These are phyloP conservation scores for Solanum dulcamara DNA, from an alignment of 257 asterid genomes.

Conservation along the genomic window DNA sequence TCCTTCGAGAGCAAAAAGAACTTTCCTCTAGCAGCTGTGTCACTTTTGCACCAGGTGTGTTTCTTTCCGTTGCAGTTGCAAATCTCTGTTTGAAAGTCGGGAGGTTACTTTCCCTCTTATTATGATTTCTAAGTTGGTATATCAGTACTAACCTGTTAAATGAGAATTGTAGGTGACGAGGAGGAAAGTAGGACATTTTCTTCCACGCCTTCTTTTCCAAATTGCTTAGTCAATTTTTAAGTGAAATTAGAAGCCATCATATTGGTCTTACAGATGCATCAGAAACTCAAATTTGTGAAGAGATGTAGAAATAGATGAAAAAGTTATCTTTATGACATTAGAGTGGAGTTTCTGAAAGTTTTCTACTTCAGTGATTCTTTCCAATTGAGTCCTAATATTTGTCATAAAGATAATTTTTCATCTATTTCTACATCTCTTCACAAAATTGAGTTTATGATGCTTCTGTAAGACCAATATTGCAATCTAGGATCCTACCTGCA, in stretches of 20 bases:
- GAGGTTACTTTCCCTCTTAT: background rate
- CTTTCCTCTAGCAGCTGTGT: conserved; percentile 54
- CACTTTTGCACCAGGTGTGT: conserved; percentile 80
- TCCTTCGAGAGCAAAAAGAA: conserved; percentile 73
- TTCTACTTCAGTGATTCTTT: background rate
- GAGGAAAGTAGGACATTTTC: background rate
- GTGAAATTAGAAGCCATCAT: background rate
- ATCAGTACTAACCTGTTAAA: background rate
- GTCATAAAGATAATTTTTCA: background rate
- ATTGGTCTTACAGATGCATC: background rate
- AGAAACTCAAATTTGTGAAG: background rate
- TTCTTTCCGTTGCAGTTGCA: background rate
- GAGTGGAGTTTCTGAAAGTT: background rate
- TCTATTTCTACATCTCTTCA: background rate
- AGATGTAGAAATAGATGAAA: background rate
- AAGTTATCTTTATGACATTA: background rate
- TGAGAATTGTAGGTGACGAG: background rate
- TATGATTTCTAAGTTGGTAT: background rate
- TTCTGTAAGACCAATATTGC: background rate
- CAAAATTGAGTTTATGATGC: background rate
- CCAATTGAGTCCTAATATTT: background rate
- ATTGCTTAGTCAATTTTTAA: background rate
- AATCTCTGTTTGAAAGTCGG: background rate
- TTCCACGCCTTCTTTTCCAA: background rate
- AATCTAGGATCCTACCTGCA: background rate